These are phyloP conservation scores for Aspergillus sp. DNA, from an alignment of 2,329 filamentous ascomycete genomes.

Conservation along the genomic window DNA sequence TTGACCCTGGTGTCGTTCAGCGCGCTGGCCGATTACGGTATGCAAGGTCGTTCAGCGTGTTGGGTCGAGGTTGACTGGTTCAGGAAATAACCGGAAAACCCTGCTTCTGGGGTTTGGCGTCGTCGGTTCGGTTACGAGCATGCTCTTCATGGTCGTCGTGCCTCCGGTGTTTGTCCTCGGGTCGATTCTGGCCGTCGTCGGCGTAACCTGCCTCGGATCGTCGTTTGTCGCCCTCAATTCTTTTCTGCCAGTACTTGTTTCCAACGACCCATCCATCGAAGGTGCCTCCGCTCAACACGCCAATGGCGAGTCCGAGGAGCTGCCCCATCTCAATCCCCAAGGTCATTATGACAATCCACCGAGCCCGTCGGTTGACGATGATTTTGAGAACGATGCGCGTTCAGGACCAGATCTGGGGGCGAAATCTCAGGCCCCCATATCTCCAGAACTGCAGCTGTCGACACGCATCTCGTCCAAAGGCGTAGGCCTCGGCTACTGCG, in stretches of 20 bases:
- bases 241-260: conserved; percentile 76
- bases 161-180: conserved; percentile 69
- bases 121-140: conserved; percentile 66
- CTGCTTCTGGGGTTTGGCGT: conserved; percentile 73
- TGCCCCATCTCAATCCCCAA: conserved; percentile 14
- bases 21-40: conserved; percentile 67
- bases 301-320: conserved; percentile 14
- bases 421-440: conserved; percentile 22
- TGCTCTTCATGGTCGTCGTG: conserved; percentile 72
- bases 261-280: conserved; percentile 61
- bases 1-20: conserved; percentile 66
- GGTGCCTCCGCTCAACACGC: too few relatives aligned
- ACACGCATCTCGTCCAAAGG: conserved; percentile 81
- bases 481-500: conserved; percentile 79
- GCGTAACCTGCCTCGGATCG: conserved; percentile 81
- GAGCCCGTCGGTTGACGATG: conserved; percentile 12
- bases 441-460: conserved; percentile 64
- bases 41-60: conserved; percentile 13
- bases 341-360: conserved; percentile 10
- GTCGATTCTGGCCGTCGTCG: conserved; percentile 69
- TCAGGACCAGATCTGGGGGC: conserved; percentile 1
- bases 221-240: conserved; percentile 89
- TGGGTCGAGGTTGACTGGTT: not conserved
- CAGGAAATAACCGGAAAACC: conserved; percentile 58
- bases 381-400: conserved; percentile 9